These are phyloP conservation scores for Russula brevipes DNA, from an alignment of 768 basidiomycete species.

Conservation along the genomic window DNA sequence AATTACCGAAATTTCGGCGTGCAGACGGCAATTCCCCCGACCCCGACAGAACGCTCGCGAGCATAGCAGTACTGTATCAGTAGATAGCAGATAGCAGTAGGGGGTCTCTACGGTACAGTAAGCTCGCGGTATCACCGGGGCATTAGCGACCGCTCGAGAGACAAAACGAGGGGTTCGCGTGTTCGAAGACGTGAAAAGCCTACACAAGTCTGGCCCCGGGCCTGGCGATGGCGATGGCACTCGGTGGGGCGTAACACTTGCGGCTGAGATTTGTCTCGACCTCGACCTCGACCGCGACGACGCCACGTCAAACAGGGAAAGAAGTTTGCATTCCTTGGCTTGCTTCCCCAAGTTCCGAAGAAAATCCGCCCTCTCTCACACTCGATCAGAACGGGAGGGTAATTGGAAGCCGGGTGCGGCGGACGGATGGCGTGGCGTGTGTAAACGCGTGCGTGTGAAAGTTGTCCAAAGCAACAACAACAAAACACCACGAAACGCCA, in stretches of 20 bases:
- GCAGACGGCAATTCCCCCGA: too few species aligned
- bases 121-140: neutral
- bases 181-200: too few species aligned
- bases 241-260: too few species aligned
- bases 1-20: neutral
- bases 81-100: too few species aligned
- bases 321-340: neutral
- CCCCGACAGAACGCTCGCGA: too few species aligned
- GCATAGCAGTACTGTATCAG: too few species aligned
- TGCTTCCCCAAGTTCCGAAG: constrained; percentile 5
- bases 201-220: too few species aligned
- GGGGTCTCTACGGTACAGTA: neutral
- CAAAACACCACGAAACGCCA: neutral
- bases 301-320: constrained; percentile 15
- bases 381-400: neutral
- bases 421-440: neutral
- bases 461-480: too few species aligned
- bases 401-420: neutral
- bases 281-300: neutral
- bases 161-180: neutral
- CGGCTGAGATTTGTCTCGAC: neutral
- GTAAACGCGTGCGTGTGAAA: too few species aligned
- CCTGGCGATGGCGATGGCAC: too few species aligned
- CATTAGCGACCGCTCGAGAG: too few species aligned
- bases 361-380: constrained; percentile 5